Conservation (phyloP, 208 protist species). For the Crithidia brevicula region DNA sequence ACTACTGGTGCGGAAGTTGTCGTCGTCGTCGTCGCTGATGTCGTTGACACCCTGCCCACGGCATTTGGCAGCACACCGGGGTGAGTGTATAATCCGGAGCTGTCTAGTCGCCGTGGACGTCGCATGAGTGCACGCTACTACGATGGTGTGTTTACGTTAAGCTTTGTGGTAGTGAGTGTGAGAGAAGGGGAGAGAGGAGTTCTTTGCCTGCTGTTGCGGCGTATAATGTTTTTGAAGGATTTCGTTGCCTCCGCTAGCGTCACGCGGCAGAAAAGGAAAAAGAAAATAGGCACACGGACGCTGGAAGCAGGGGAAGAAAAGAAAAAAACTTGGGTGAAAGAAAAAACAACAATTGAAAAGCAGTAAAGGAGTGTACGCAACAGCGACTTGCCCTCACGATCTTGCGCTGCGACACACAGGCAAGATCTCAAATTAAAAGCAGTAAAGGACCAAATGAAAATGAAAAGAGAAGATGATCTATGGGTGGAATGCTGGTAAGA, state of each 20-base stretch:
- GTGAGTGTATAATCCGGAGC: conserved; percentile 15
- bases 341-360: conserved; percentile 1
- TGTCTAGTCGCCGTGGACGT: conserved; percentile 12
- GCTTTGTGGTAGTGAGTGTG: too few relatives aligned
- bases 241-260: too few relatives aligned
- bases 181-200: too few relatives aligned
- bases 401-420: background rate
- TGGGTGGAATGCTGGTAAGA: conserved; percentile 11
- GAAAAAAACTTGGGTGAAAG: too few relatives aligned
- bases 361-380: too few relatives aligned
- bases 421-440: background rate
- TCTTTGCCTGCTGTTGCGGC: too few relatives aligned
- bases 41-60: background rate
- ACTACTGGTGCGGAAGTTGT: background rate
- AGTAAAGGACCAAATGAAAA: background rate
- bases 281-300: conserved; percentile 1
- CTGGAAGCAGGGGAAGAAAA: background rate
- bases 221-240: too few relatives aligned
- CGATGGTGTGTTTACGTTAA: too few relatives aligned
- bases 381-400: too few relatives aligned
- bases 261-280: too few relatives aligned
- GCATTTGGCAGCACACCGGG: conserved; percentile 12
- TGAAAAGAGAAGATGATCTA: background rate
- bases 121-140: too few relatives aligned
- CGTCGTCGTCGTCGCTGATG: too few relatives aligned